A percentile compares a stretch with the other conserved stretches of the same genome.
Evolutionary conservation across 1,284 basidiomycete genomes (phyloP).

Genomic region (Calocybe gambosa): DNA sequence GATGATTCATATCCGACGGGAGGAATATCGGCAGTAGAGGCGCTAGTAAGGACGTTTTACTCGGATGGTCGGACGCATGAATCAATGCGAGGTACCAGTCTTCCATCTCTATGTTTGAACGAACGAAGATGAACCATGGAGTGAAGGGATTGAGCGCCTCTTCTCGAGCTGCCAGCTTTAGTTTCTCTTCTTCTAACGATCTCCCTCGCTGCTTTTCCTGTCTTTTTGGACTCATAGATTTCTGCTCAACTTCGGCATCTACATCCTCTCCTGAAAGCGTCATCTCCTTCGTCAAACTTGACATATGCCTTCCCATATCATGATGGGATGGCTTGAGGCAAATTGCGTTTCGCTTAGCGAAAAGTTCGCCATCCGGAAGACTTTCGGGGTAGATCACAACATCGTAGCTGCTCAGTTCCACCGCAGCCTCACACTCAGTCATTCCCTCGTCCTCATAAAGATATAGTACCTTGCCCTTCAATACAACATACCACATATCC

Average conservation of each 20-base stretch:
- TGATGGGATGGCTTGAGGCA: conserved; percentile 56
- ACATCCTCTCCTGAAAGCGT: conserved; percentile 34
- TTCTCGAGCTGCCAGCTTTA: conserved; percentile 39
- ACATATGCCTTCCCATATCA: conserved; percentile 30
- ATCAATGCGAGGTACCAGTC: conserved; percentile 93
- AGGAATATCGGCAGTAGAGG: conserved; percentile 66
- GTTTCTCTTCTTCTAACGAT: conserved; percentile 38
- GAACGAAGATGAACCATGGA: conserved; percentile 89
- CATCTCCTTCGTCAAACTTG: conserved; percentile 53
- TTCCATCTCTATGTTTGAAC: conserved; percentile 83
- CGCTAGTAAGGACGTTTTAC: conserved; percentile 48
- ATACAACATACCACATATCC: conserved; percentile 83
- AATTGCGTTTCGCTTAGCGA: conserved; percentile 83
- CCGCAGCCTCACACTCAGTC: conserved; percentile 80
- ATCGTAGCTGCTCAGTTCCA: conserved; percentile 73
- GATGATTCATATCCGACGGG: conserved; percentile 74
- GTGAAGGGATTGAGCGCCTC: conserved; percentile 45
- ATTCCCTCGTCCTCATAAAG: conserved; percentile 87
- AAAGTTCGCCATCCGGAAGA: conserved; percentile 79
- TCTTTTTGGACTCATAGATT: conserved; percentile 27
- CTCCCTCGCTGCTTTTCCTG: conserved; percentile 41
- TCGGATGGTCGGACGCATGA: conserved; percentile 60
- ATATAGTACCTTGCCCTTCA: conserved; percentile 86
- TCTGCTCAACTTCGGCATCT: conserved; percentile 35
- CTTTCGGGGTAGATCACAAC: conserved; percentile 72